phyloP scores from a whole-genome alignment of 805 yeast genomes.

The Barnettozyma wickerhamii region DNA sequence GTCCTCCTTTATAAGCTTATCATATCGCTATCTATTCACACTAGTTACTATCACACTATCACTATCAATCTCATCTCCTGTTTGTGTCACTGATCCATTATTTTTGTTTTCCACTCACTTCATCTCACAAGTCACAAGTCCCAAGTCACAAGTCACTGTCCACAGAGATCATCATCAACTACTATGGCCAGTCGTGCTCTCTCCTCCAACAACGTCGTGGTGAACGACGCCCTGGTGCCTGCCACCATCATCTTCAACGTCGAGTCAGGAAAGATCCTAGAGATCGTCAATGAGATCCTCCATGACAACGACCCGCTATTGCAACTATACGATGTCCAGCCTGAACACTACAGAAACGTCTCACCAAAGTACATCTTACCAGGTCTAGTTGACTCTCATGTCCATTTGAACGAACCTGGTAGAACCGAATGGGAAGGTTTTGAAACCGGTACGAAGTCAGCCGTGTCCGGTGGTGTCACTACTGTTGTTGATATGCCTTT shows the following conservation, averaged over 20 bases:
- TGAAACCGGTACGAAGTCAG: slow-evolving; percentile 92
- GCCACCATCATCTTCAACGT: slow-evolving; percentile 65
- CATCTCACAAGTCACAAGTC: no score
- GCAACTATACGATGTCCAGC: slow-evolving; percentile 37
- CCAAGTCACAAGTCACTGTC: no score
- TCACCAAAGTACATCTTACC: slow-evolving; percentile 72
- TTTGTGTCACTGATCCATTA: neutral
- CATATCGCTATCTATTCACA: no score
- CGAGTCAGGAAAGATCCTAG: slow-evolving; percentile 53
- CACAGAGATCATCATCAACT: neutral
- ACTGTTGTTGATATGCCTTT: slow-evolving; percentile 95
- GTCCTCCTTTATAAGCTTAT: neutral
- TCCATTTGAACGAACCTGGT: slow-evolving; percentile 96
- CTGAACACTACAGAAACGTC: slow-evolving; percentile 44
- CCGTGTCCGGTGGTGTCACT: slow-evolving; percentile 95
- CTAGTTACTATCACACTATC: no score
- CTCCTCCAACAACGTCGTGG: slow-evolving; percentile 53
- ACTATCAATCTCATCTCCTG: no score
- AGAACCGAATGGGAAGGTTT: slow-evolving; percentile 98
- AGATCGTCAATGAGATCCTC: slow-evolving; percentile 40
- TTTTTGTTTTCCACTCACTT: neutral
- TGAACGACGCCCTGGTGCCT: slow-evolving; percentile 41
- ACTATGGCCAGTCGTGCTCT: slow-evolving; percentile 40
- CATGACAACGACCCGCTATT: slow-evolving; percentile 37
- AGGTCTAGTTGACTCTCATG: slow-evolving; percentile 91